phyloP scores from a whole-genome alignment of 208 protist genomes.

The Blechomonas ayalai region DNA sequence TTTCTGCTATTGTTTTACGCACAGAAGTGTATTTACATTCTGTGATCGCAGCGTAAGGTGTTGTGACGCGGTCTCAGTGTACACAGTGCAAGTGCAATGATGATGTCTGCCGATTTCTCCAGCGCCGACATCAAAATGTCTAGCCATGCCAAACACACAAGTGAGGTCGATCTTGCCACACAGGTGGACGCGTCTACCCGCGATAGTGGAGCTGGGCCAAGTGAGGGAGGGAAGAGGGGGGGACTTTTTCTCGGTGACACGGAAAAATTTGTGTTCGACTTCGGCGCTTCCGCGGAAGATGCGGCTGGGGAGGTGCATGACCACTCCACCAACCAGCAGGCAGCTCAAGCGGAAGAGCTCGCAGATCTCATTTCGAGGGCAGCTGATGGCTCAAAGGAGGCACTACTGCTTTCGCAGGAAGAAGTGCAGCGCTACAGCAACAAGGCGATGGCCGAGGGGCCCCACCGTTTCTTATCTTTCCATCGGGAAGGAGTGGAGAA shows the following conservation, averaged over 20 bases:
- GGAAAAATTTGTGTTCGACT: conserved; percentile 79
- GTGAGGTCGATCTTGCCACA: too few species aligned
- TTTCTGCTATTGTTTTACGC: too few species aligned
- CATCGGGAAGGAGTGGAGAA: neutral
- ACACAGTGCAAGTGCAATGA: too few species aligned
- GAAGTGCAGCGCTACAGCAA: neutral
- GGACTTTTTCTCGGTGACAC: conserved; percentile 63
- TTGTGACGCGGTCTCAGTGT: too few species aligned
- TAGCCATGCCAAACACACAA: too few species aligned
- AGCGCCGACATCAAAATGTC: too few species aligned
- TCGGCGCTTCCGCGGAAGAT: conserved; percentile 22
- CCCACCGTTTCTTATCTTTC: too few species aligned
- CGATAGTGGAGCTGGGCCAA: too few species aligned
- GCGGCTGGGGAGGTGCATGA: conserved; percentile 12
- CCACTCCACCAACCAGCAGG: conserved; percentile 5
- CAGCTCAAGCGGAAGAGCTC: conserved; percentile 4
- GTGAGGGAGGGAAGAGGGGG: neutral
- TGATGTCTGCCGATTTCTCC: too few species aligned
- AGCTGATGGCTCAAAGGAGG: neutral
- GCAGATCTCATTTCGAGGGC: conserved; percentile 1
- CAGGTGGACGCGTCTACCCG: too few species aligned
- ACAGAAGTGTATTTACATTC: too few species aligned
- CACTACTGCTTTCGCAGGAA: conserved; percentile 4
- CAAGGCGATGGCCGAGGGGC: neutral
- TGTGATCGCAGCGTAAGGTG: too few species aligned